Evolutionary conservation across 768 basidiomycete species (phyloP).

Genomic region (Panellus pusillus): DNA sequence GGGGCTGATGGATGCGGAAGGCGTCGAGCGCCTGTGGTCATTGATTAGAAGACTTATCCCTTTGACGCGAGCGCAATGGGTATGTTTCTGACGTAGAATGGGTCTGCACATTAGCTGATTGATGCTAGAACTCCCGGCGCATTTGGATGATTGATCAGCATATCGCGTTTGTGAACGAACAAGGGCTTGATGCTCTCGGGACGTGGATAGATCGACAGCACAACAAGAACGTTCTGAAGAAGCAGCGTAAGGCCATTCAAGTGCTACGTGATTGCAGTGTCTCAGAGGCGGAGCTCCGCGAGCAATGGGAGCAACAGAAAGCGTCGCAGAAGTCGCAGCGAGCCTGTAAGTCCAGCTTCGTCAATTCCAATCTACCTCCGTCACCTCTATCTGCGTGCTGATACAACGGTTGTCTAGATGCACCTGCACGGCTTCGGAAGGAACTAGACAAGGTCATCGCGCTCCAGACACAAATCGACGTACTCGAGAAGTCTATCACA

Average conservation of each 20-base stretch:
- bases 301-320: constrained; percentile 35
- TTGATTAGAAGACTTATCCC: constrained; percentile 24
- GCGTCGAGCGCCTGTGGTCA: constrained; percentile 34
- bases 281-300: constrained; percentile 18
- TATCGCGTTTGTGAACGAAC: constrained; percentile 24
- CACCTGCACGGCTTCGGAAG: constrained; percentile 30
- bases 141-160: constrained; percentile 38
- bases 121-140: constrained; percentile 12
- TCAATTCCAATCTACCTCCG: neutral
- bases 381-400: no score
- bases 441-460: constrained; percentile 32
- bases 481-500: constrained; percentile 25
- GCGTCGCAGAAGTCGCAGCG: constrained; percentile 30
- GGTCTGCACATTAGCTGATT: neutral
- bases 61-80: constrained; percentile 16
- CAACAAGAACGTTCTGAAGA: constrained; percentile 12
- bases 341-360: constrained; percentile 25
- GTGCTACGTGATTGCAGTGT: constrained; percentile 22
- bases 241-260: constrained; percentile 15
- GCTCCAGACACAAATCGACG: constrained; percentile 31
- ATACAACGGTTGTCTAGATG: constrained; percentile 23
- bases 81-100: neutral
- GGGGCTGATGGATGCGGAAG: constrained; percentile 37
- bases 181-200: constrained; percentile 32
- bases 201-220: constrained; percentile 30